Evolutionary conservation across 2,329 filamentous ascomycete genomes (phyloP), one percentile per base, ranked within the genome.

Genomic region (Penicillium sp.): DNA sequence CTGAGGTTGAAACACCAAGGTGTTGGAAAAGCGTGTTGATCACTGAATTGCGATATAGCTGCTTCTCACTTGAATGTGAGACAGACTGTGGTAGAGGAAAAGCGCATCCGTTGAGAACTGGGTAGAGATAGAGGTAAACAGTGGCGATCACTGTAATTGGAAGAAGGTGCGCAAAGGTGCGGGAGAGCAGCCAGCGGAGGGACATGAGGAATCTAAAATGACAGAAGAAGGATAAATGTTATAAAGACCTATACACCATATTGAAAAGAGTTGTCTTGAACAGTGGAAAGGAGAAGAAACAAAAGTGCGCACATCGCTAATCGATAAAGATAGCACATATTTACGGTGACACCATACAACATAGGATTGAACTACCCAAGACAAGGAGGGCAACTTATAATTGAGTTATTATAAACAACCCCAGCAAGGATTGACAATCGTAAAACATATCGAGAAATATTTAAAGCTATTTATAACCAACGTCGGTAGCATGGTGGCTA

Each of bases 51-150:
- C 53, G 49, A 26, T 52, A 49, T 26, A 56, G 29, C 12, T 47
- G 38, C 3, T 28, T 39, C n/a, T 35, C 34, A 37, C 29, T 32
- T 38, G 42, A 21, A 19, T 33, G 28, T 40, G 45, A 21, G 19
- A 52, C 45, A 26, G 53, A 45, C 22, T 43, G 42, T 41, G 76
- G 56, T 73, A 64, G 67, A 10, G 90, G 88, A 69, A 96, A 97
- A 33, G 79, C 82, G 74, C 90, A 97, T 62, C 80, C 79, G 57
- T 82, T 78, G 63, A 95, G 84, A 59, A 87, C 64, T 8, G 93
- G 90, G 66, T 95, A 97, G 34, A 91, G 75, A 72, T 96, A 96
- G 46, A 97, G 77, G 71, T 90, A 94, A 57, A 83, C 61, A 45
- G 86, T 88, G 63, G 81, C 80, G 56, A 81, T 70, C 63, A 91